Conservation (phyloP, 2,329 filamentous ascomycete species). For the Lecanicillium sp. region DNA sequence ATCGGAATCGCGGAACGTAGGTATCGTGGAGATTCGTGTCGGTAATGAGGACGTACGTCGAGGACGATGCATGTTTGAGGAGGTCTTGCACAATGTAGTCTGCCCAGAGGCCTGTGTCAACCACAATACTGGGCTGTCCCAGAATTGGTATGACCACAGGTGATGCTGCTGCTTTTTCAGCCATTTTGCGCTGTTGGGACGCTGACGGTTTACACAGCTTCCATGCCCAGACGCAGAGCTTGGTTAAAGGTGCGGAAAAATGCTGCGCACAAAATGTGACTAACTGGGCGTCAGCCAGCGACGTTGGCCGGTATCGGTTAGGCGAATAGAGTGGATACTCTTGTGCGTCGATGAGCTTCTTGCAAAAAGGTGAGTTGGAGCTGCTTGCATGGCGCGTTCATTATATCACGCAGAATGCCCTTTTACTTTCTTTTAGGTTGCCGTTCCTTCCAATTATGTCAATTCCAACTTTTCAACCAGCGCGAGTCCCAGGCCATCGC, state of each 20-base stretch:
- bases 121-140: constrained; percentile 82
- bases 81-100: constrained; percentile 77
- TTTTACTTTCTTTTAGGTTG: too few species aligned
- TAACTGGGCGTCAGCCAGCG: background rate
- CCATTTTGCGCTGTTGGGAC: constrained; percentile 8
- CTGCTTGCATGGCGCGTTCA: too few species aligned
- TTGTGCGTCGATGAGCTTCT: background rate
- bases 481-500: too few species aligned
- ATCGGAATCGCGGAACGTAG: constrained; percentile 73
- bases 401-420: too few species aligned
- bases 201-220: constrained; percentile 1
- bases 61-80: constrained; percentile 68
- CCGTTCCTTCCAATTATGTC: too few species aligned
- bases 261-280: constrained; percentile 1
- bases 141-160: constrained; percentile 70
- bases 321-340: background rate
- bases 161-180: constrained; percentile 20
- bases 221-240: background rate
- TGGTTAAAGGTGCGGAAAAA: background rate
- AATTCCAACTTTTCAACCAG: too few species aligned
- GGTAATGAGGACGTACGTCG: constrained; percentile 93
- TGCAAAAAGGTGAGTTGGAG: too few species aligned
- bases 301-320: constrained; percentile 10
- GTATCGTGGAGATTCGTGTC: constrained; percentile 82
- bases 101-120: constrained; percentile 87